phyloP scores from a whole-genome alignment of 179 eudicot species.

The Spergularia azorica region DNA sequence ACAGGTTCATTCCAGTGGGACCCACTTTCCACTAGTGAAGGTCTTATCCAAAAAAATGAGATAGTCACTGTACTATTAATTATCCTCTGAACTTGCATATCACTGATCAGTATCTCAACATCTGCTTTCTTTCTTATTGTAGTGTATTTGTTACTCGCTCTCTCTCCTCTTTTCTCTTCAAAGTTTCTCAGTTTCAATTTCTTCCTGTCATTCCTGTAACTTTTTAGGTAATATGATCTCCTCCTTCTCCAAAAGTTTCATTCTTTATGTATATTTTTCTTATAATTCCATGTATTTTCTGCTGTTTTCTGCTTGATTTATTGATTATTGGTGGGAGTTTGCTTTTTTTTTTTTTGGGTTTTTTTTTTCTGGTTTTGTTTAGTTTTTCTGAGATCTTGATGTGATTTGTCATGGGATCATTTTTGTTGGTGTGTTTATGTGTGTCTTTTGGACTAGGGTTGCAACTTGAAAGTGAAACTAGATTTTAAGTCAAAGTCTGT shows the following conservation, averaged over 20 bases:
- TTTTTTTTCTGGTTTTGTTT: background rate
- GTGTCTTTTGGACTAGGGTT: background rate
- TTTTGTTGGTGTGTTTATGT: background rate
- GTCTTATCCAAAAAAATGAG: conserved; percentile 16
- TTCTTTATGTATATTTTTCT: background rate
- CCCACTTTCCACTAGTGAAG: background rate
- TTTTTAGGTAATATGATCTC: background rate
- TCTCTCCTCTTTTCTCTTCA: background rate
- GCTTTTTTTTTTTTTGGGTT: background rate
- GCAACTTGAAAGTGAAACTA: background rate
- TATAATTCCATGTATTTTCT: background rate
- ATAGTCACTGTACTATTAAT: background rate
- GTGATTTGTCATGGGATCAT: background rate
- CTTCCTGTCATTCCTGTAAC: background rate
- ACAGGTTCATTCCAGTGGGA: conserved; percentile 14
- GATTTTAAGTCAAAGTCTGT: background rate
- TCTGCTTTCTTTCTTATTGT: background rate
- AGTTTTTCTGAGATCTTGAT: background rate
- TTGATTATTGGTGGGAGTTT: background rate
- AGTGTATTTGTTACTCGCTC: background rate
- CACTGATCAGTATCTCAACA: background rate
- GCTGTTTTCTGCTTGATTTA: background rate
- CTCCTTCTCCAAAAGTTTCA: background rate
- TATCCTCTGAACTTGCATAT: no score
- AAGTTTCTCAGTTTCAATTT: background rate